Base-by-base conservation (phyloP, 1,139 yeast species). In the Yamadazyma sp. region DNA sequence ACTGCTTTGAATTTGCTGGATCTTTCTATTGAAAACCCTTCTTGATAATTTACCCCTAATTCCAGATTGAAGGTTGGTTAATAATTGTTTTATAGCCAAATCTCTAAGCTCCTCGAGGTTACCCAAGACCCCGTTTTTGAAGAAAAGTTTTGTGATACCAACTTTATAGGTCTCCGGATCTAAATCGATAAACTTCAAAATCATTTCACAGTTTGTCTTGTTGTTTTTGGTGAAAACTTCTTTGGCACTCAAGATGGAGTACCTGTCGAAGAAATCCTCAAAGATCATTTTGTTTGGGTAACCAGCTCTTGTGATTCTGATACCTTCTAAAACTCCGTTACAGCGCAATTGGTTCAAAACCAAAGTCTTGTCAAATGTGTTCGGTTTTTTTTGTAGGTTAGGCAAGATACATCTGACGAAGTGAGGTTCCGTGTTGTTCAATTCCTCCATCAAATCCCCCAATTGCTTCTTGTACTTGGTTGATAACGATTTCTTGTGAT, bases 321-420 rank as follows among this genome's bases (percentile, higher is more conserved):
- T 94, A 47, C 99, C 99, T 69, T 94, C 99, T 37, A 94, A 67
- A 11, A 94, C 99, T 75, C 99, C 99, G 58, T 94, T 94, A 59
- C 98, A 94, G 46, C 97, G 75, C 45, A 94, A 72, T 62, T 94
- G 99, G 44, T 87, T 92, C 38, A 92, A 68, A 3, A 94, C 96
- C 30, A 94, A 66, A 23, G 64, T 67, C 53, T 85, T 87, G 53
- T 89, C 91, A 54, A 92, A 85, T 36, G 73, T 68, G 34, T 77
- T 78, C 0, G 97, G 81, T 43, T 72, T 73, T 57, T 92, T 91
- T 28, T 76, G 70, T 47, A 80, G 79, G 55, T 94, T 94, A 7
- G 99, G 99, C 36, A 94, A 69, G 40, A 94, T 94, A 61, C 99
- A 94, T 53, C 99, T 77, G 22, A 94, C 97, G 59, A 94, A 94